These are phyloP conservation scores for Candida ascalaphidarum DNA, from an alignment of 805 yeast genomes.

Conservation along the genomic window DNA sequence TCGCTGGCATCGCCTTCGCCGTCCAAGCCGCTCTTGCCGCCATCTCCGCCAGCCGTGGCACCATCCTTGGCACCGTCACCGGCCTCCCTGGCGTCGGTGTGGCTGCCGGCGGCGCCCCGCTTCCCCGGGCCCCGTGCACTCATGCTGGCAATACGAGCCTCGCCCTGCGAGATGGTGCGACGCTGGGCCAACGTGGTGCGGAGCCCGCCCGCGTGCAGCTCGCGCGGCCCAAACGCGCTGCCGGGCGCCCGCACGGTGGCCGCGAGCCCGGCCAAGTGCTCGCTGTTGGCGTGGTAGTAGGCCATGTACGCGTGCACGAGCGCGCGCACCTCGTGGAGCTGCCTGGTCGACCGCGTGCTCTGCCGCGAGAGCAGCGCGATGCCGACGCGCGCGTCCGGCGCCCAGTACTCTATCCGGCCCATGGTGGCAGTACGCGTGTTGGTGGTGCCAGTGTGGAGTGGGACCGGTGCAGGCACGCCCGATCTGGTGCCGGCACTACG, in stretches of 20 bases:
- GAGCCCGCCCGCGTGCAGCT: no score
- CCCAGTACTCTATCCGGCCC: constrained; percentile 20
- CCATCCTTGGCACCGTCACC: neutral
- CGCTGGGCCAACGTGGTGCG: no score
- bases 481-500: neutral
- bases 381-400: constrained; percentile 31
- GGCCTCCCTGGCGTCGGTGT: neutral
- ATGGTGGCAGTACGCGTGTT: constrained; percentile 1
- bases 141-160: neutral
- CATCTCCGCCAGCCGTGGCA: no score
- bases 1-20: no score
- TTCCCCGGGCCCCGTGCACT: neutral
- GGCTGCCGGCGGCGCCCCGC: no score
- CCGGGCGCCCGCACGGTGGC: constrained; percentile 14
- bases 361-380: constrained; percentile 22
- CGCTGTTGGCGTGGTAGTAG: constrained; percentile 26
- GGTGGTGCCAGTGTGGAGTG: neutral
- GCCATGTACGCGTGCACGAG: constrained; percentile 29
- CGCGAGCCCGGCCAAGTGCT: constrained; percentile 19
- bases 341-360: constrained; percentile 22
- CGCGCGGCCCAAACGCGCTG: constrained; percentile 13
- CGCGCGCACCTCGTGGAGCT: constrained; percentile 31
- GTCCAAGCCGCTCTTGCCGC: no score
- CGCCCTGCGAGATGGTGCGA: neutral
- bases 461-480: neutral